A percentile compares a stretch with the other conserved stretches of the same genome.
phyloP scores from a whole-genome alignment of 2,329 filamentous ascomycete species.

The Paecilomyces niveus region DNA sequence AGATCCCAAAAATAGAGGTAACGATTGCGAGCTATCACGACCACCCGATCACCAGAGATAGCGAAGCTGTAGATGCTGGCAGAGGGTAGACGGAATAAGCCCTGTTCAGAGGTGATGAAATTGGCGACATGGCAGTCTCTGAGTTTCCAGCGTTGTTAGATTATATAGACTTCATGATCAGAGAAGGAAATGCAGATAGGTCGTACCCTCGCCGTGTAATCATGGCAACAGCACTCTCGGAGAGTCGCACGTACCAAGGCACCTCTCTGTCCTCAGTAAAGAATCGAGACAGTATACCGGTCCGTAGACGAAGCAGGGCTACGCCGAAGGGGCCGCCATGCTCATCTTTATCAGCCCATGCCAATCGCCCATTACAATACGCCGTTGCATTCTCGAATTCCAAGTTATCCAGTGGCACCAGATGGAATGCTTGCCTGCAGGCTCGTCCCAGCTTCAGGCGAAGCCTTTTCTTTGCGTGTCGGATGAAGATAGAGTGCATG shows the following conservation, averaged over 20 bases:
- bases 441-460: constrained; percentile 18
- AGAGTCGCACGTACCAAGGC: constrained; percentile 11
- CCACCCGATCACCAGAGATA: constrained; percentile 13
- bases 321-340: constrained; percentile 4
- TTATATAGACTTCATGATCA: neutral
- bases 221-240: constrained; percentile 13
- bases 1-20: neutral
- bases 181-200: neutral
- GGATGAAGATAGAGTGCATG: constrained; percentile 6
- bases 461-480: constrained; percentile 14
- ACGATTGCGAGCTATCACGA: neutral
- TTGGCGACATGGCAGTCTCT: constrained; percentile 28
- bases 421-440: constrained; percentile 3
- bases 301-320: constrained; percentile 8
- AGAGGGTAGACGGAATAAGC: constrained; percentile 21
- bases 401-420: neutral
- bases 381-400: constrained; percentile 6
- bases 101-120: constrained; percentile 11
- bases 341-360: constrained; percentile 10
- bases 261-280: constrained; percentile 16
- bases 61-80: constrained; percentile 10
- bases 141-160: neutral
- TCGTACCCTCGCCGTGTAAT: constrained; percentile 16
- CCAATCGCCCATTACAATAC: constrained; percentile 13
- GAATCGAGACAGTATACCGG: constrained; percentile 8